Evolutionary conservation across 768 basidiomycete species (phyloP).

Genomic region (Hygrocybe coccinea): DNA sequence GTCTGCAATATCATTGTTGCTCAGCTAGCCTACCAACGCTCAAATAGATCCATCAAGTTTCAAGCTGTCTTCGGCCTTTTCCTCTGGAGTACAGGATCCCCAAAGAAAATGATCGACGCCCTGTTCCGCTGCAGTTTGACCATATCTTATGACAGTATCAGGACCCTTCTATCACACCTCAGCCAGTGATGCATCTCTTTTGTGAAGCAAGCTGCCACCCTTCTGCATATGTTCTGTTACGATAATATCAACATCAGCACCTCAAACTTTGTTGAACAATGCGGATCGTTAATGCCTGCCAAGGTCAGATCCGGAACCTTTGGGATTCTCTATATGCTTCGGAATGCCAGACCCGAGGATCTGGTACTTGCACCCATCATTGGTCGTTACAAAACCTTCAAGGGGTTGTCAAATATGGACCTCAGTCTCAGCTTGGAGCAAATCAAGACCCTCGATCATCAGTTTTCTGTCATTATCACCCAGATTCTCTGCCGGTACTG

Average conservation of each 20-base stretch:
- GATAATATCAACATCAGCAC: constrained; percentile 27
- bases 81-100: not conserved
- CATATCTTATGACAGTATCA: constrained; percentile 11
- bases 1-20: not conserved
- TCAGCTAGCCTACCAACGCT: not conserved
- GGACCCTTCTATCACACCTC: constrained; percentile 3
- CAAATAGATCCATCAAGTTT: not conserved
- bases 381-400: not conserved
- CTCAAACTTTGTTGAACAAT: constrained; percentile 32
- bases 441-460: not conserved
- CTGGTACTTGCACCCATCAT: constrained; percentile 25
- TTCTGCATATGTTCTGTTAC: constrained; percentile 5
- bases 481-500: constrained; percentile 6
- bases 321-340: constrained; percentile 26
- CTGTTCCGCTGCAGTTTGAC: constrained; percentile 4
- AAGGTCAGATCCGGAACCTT: constrained; percentile 37
- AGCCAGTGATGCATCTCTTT: not conserved
- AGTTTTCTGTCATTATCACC: constrained; percentile 3
- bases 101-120: not conserved
- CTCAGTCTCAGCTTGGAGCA: constrained; percentile 10
- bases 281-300: constrained; percentile 11
- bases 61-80: not conserved
- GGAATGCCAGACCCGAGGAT: constrained; percentile 10
- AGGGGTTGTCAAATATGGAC: constrained; percentile 12
- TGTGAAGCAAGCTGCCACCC: not conserved